A percentile compares a stretch with the other conserved stretches of the same genome.
Conservation (phyloP, 768 basidiomycete species). For the Gelatoporia subvermispora region DNA sequence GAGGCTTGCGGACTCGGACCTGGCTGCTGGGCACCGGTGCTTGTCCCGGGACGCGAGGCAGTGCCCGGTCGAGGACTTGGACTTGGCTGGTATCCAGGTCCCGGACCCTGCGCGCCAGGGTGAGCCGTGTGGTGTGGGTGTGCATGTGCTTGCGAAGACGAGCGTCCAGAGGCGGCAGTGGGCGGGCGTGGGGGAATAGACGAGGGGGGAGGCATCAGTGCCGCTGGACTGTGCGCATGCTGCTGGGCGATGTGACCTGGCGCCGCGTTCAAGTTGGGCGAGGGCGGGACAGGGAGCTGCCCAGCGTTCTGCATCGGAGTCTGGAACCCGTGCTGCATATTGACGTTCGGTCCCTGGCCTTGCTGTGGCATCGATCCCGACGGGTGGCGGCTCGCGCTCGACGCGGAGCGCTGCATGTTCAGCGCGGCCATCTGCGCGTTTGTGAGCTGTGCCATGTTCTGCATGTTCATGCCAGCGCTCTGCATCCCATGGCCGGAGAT, state of each 20-base stretch:
- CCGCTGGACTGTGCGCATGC: constrained; percentile 2
- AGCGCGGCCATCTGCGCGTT: no score
- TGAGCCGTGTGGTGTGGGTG: constrained; percentile 13
- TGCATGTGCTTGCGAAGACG: constrained; percentile 12
- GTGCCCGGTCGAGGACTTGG: constrained; percentile 16
- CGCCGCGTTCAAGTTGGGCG: no score
- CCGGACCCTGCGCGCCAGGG: constrained; percentile 5
- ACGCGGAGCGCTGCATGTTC: no score
- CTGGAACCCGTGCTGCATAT: constrained; percentile 5
- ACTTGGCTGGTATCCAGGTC: constrained; percentile 5
- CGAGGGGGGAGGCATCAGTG: constrained; percentile 21
- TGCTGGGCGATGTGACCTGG: neutral
- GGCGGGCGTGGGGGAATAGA: constrained; percentile 23
- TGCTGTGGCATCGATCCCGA: neutral
- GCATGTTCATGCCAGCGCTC: constrained; percentile 14
- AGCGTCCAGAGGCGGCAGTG: constrained; percentile 14
- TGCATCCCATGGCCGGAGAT: constrained; percentile 6
- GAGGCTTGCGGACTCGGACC: constrained; percentile 16
- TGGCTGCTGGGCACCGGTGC: constrained; percentile 12
- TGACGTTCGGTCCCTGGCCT: constrained; percentile 12
- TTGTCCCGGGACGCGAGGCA: constrained; percentile 8
- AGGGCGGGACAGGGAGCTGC: constrained; percentile 1
- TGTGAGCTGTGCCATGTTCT: constrained; percentile 3
- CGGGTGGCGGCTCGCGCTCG: no score
- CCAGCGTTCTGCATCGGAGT: no score